Conservation (phyloP, 1,284 basidiomycete species). For the Apiotrichum akiyoshidainum region DNA sequence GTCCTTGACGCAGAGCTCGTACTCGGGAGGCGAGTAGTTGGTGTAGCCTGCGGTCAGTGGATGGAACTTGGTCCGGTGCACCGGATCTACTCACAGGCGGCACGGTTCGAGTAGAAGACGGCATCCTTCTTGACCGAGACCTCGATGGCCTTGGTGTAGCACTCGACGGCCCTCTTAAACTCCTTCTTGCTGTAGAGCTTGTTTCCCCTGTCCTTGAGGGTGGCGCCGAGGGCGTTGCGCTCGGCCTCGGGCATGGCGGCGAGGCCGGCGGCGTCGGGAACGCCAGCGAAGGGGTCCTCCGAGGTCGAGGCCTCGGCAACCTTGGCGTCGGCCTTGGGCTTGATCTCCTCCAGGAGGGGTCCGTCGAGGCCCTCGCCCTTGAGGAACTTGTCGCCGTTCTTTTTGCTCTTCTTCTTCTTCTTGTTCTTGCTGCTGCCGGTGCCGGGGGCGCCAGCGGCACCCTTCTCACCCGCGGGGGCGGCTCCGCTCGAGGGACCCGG, state of each 20-base stretch:
- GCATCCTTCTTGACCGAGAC: slow-evolving; percentile 80
- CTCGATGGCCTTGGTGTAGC: slow-evolving; percentile 89
- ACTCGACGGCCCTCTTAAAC: slow-evolving; percentile 71
- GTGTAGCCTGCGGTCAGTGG: slow-evolving; percentile 67
- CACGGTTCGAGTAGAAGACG: slow-evolving; percentile 95
- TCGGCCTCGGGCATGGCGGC: slow-evolving; percentile 52
- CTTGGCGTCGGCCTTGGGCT: slow-evolving; percentile 48
- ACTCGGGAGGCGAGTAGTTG: slow-evolving; percentile 79
- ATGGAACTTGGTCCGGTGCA: too few relatives aligned
- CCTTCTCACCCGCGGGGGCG: slow-evolving; percentile 22
- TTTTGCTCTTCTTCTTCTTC: slow-evolving; percentile 57
- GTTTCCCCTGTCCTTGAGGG: slow-evolving; percentile 87
- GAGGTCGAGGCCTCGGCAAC: slow-evolving; percentile 37
- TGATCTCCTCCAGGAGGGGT: slow-evolving; percentile 70
- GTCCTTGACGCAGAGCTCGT: slow-evolving; percentile 82
- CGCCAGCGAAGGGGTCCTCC: slow-evolving; percentile 48
- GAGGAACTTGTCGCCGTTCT: slow-evolving; percentile 38
- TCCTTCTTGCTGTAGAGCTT: slow-evolving; percentile 76
- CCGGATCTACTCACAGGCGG: slow-evolving; percentile 72
- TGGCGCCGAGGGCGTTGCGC: slow-evolving; percentile 68
- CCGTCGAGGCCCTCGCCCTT: slow-evolving; percentile 56
- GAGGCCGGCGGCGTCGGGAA: slow-evolving; percentile 37
- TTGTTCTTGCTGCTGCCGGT: slow-evolving; percentile 57
- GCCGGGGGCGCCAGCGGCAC: slow-evolving; percentile 21
- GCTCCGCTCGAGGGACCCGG: slow-evolving; percentile 3